Evolutionary conservation across 768 basidiomycete genomes (phyloP), one percentile per base, ranked within the genome.

Genomic region (Tricholoma saponaceum): DNA sequence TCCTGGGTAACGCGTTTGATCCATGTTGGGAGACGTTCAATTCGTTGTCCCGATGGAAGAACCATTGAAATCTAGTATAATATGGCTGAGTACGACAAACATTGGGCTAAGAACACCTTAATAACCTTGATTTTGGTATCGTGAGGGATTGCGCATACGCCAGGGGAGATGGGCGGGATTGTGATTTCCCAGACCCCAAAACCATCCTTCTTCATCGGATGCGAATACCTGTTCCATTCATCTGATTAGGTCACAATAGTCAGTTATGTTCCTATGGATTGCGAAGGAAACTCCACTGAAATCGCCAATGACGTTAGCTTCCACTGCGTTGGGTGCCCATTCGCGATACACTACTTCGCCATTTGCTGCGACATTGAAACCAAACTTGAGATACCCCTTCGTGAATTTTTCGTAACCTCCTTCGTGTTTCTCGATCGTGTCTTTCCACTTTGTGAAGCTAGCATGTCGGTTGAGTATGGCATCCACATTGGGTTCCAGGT

Each of bases 1-100:
- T 99, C 94, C 70, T 99, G 97, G 4, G 96, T 98, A 60, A 98
- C 96, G 59, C 96, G 91, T 56, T 74, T 86, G 66, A 93, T 95
- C 97, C 96, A 99, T 4, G 90, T 86, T 4, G 97, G 96, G 39
- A 98, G 69, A 37, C 95, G 86, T 69, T 99, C 97, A 60, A 97
- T 89, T 30, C 92, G 87, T 61, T 84, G 77, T 12, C 91, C 90
- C 41, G 76, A 76, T 0, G 88, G 86, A n/a, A 85, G 67, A 53
- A 94, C 81, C 91, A 99, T 90, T 30, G 95, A 95, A 60, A 98
- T 89, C 95, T 97, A 57, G 16, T 23, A n/a, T 33, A 51, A 41
- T 28, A 50, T 51, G 14, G 23, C 51, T 41, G n/a, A 35, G n/a
- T 33, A 18, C 43, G 57, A 54, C 54, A 54, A 52, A 57, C 32